Base-by-base conservation (phyloP, 352 stramenopile species). In the Phytophthora meadii region DNA sequence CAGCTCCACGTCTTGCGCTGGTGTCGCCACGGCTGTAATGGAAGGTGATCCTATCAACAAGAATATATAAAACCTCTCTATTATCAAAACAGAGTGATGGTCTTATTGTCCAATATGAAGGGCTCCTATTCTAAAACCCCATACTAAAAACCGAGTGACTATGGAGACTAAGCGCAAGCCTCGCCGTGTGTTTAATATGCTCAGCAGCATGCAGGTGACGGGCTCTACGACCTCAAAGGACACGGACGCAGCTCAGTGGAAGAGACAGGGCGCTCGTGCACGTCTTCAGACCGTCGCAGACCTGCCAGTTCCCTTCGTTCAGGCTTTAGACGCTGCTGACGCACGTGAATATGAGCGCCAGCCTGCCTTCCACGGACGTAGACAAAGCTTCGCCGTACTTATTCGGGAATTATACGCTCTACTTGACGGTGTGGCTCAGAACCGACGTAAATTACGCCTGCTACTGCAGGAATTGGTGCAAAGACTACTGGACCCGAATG, bases 401-500 rank as follows among this genome's bases (percentile, higher is more conserved):
- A 60, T 92, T n/a, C 84, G 81, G 22, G 82, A 91, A n/a, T 62
- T 92, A 17, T 88, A 92, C 65, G 81, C 84, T 22, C 46, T 90
- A 57, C 30, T 92, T 42, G 80, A 87, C 54, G 56, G 68, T 22
- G 53, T 73, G 42, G 30, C 56, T n/a, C 66, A 76, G 51, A 75
- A 88, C 58, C 82, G 83, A 28, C 84, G 85, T 50, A 68, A 74
- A 37, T 68, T 93, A 61, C 84, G 81, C 2, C 65, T 80, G 17
- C 44, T 93, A 41, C 65, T 93, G 54, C 84, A 90, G 68, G 82
- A 93, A 56, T 72, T 93, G 19, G 74, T 91, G 55, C 79, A 91
- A 73, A 70, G 84, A 36, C 69, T 93, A 47, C 65, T 91, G 41
- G 84, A 93, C 68, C 84, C 84, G 9, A 84, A 80, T 54, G 76